These are phyloP conservation scores for Alternaria sp. DNA, from an alignment of 2,329 filamentous ascomycete genomes.

Conservation along the genomic window DNA sequence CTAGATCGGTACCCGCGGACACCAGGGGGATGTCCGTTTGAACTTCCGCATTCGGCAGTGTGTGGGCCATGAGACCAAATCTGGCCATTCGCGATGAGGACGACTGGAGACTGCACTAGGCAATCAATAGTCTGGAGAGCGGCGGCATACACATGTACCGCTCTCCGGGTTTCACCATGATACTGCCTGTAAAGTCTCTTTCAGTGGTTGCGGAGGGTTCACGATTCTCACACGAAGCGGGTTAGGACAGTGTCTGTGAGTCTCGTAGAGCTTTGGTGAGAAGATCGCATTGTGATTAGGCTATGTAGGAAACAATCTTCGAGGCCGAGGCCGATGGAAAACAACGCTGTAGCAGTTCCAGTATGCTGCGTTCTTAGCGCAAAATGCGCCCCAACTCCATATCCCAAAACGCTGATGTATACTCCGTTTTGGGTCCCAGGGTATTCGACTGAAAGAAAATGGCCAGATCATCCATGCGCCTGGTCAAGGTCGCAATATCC, in stretches of 20 bases:
- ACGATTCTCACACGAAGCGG: too few relatives aligned
- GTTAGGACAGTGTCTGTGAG: background rate
- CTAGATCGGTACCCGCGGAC: background rate
- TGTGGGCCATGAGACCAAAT: background rate
- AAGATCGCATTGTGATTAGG: conserved; percentile 3
- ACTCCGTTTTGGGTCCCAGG: conserved; percentile 24
- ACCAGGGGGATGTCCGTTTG: background rate
- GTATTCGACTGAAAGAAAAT: conserved; percentile 19
- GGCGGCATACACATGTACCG: background rate
- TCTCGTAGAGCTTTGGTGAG: background rate
- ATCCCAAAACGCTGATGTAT: conserved; percentile 13
- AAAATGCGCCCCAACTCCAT: conserved; percentile 5
- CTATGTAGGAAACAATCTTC: conserved; percentile 5
- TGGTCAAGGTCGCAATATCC: background rate
- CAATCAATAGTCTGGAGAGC: conserved; percentile 7
- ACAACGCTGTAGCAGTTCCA: background rate
- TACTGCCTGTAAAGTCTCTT: background rate
- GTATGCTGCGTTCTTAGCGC: background rate
- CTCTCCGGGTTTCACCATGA: conserved; percentile 10
- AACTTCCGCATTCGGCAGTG: conserved; percentile 2
- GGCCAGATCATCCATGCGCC: background rate
- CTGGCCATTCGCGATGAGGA: background rate
- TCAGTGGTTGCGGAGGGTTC: background rate
- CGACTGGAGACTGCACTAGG: background rate
- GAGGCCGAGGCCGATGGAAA: background rate